Evolutionary conservation across 176 grass and related monocot genomes (phyloP), one percentile per base, ranked within the genome.

Genomic region (Oryza australiensis): DNA sequence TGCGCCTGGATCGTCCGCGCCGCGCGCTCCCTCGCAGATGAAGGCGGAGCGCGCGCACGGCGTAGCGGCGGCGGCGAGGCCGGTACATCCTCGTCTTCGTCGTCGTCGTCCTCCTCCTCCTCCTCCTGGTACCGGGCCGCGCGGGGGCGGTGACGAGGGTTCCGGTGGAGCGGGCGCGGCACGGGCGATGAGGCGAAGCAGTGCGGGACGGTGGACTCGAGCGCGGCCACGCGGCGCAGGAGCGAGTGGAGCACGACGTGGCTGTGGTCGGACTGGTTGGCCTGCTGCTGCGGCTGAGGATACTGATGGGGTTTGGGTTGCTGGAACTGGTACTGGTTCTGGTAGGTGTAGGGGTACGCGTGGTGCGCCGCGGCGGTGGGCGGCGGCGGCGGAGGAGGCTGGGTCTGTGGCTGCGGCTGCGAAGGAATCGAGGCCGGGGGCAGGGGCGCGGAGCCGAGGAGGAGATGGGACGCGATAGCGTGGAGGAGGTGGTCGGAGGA

Each of bases 1-100:
- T 87, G 79, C 23, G 74, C 75, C 80, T 99, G 96, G 83, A 99
- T 99, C 34, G 74, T 95, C 83, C 93, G 82, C 63, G 91, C 93
- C 18, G 96, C 96, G 23, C 71, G 85, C 55, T 99, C 93, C 53
- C 68, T 62, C 62, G 87, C 70, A 12, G 91, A 75, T 23, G 35
- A 45, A 7, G 64, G 80, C 13, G 42, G 27, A 45, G 3, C 23
- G 16, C 88, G 88, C 5, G 73, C 9, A 28, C 51, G 83, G 0
- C 77, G 66, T 1, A 27, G 83, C 12, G n/a, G 72, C 55, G 66
- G 57, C 26, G 66, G 78, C 14, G 77, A 72, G 55, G 73, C 64
- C 1, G 26, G 27, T 16, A 27, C 27, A 29, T 34, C n/a, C 2
- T 49, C 81, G 3, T 33, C 42, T 1, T 48, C 81, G 2, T 33